Evolutionary conservation across 2,329 filamentous ascomycete species (phyloP).

Genomic region (Fusarium anguioides): DNA sequence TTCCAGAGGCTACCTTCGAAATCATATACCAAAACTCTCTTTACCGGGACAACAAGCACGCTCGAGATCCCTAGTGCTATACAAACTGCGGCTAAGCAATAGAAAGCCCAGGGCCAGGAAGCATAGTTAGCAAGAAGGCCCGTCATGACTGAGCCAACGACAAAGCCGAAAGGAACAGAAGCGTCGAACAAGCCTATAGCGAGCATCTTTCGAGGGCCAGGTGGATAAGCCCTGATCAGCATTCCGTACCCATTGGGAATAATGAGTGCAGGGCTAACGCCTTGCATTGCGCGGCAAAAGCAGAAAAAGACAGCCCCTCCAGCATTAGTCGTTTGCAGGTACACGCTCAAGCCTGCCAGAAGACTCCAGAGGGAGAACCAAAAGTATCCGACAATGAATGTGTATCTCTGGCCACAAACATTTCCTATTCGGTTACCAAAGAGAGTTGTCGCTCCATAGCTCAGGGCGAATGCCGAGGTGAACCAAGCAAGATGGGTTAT

Average conservation of each 20-base stretch:
- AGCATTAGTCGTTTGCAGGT: constrained; percentile 18
- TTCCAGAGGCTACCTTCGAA: constrained; percentile 43
- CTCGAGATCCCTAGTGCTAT: constrained; percentile 36
- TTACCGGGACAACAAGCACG: constrained; percentile 37
- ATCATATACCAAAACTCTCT: constrained; percentile 35
- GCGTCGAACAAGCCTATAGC: constrained; percentile 42
- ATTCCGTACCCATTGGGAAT: constrained; percentile 42
- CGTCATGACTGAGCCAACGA: constrained; percentile 42
- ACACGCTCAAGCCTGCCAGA: constrained; percentile 37
- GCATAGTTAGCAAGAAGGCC: constrained; percentile 38
- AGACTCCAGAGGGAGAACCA: constrained; percentile 45
- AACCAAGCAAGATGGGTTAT: constrained; percentile 43
- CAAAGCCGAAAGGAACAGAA: constrained; percentile 39
- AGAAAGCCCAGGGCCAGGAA: constrained; percentile 45
- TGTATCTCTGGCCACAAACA: constrained; percentile 39
- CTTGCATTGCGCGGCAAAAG: constrained; percentile 42
- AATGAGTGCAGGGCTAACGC: constrained; percentile 39
- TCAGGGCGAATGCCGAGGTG: constrained; percentile 39
- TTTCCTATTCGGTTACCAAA: constrained; percentile 41
- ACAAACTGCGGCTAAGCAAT: constrained; percentile 37
- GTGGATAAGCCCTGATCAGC: constrained; percentile 41
- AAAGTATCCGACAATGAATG: constrained; percentile 40
- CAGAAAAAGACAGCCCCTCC: constrained; percentile 39
- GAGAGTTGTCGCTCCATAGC: constrained; percentile 35
- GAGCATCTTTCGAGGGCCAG: constrained; percentile 39